Evolutionary conservation across 345 rosid species (phyloP).

Genomic region (Salix purpurea): DNA sequence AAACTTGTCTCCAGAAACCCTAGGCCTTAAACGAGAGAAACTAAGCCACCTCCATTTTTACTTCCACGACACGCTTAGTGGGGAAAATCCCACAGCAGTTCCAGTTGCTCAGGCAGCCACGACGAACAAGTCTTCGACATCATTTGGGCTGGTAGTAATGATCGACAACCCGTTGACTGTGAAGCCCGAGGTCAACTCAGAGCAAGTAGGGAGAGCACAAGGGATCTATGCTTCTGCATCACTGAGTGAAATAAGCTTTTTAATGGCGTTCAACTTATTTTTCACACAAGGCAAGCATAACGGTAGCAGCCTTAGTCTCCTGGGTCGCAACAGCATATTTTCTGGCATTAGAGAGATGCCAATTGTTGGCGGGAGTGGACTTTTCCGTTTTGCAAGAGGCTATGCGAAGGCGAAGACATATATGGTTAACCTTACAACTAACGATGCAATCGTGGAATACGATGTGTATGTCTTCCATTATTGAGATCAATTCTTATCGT

Average conservation of each 20-base stretch:
- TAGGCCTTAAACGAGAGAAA: slow-evolving; percentile 9
- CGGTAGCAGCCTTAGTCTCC: slow-evolving; percentile 22
- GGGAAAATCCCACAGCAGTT: background rate
- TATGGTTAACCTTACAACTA: background rate
- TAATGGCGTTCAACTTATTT: slow-evolving; percentile 21
- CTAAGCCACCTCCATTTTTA: slow-evolving; percentile 17
- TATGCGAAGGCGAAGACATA: slow-evolving; percentile 31
- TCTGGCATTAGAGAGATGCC: slow-evolving; percentile 24
- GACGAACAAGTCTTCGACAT: background rate
- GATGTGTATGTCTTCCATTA: slow-evolving; percentile 35
- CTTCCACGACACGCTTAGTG: slow-evolving; percentile 4
- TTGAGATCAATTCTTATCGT: background rate
- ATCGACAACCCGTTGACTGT: slow-evolving; percentile 23
- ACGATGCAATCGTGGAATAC: slow-evolving; percentile 29
- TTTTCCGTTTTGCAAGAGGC: slow-evolving; percentile 28
- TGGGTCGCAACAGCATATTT: slow-evolving; percentile 18
- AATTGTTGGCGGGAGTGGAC: slow-evolving; percentile 27
- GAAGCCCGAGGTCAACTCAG: slow-evolving; percentile 9
- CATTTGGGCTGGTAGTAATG: slow-evolving; percentile 16
- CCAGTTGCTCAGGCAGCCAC: background rate
- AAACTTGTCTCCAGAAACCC: background rate
- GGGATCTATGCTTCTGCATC: slow-evolving; percentile 25
- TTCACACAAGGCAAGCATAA: slow-evolving; percentile 18
- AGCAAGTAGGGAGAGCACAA: slow-evolving; percentile 22
- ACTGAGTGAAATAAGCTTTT: slow-evolving; percentile 8